Conservation (phyloP, 139 green algal genomes). For the Tetradesmus lagerheimii region DNA sequence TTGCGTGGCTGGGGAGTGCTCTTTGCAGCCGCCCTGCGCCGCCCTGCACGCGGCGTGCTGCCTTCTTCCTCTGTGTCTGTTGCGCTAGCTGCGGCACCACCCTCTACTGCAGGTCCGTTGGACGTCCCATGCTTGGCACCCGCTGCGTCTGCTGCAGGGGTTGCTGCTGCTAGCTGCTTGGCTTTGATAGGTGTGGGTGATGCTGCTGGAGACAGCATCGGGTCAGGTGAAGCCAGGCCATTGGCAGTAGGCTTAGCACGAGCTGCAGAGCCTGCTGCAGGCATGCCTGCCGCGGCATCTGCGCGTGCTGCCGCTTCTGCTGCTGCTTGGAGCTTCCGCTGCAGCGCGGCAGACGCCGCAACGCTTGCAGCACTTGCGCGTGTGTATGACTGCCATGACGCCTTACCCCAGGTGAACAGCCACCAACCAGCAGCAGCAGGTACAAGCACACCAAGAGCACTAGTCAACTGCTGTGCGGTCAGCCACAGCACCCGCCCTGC, state of each 20-base stretch:
- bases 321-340: neutral
- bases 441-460: slow-evolving; percentile 5
- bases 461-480: neutral
- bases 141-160: neutral
- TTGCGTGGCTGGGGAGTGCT: slow-evolving; percentile 17
- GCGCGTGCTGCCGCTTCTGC: neutral
- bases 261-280: neutral
- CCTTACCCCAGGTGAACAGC: neutral
- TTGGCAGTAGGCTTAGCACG: neutral
- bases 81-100: neutral
- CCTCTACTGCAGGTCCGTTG: neutral
- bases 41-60: neutral
- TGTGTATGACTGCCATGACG: neutral
- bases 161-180: neutral
- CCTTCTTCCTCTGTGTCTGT: slow-evolving; percentile 25
- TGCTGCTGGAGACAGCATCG: neutral
- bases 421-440: neutral
- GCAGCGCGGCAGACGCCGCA: neutral
- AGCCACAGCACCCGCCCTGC: slow-evolving; percentile 7
- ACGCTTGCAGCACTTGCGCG: neutral
- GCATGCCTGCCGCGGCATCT: neutral
- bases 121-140: neutral
- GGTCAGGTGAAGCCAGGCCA: neutral
- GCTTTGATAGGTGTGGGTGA: neutral
- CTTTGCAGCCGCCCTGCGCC: neutral